Percentiles rank a stretch among this genome's conserved stretches.
Conservation (phyloP, 495 filamentous ascomycete species). For the Neurospora sublineolata region DNA sequence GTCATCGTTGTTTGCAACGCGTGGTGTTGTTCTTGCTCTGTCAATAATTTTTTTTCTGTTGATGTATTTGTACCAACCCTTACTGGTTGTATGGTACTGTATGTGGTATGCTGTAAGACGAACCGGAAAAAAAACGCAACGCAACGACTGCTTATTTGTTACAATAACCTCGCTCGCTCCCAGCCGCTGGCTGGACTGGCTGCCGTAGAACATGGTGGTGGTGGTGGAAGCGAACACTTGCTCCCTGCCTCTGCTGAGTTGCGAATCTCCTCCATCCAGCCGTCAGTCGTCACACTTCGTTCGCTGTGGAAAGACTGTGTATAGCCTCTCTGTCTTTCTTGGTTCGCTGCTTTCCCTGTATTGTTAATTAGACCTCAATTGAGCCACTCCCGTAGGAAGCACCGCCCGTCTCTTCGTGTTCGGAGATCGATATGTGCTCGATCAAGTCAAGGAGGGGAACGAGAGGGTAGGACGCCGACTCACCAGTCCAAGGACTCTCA, state of each 20-base stretch:
- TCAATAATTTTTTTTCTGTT: not conserved
- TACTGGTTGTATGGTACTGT: not conserved
- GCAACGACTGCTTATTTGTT: not conserved
- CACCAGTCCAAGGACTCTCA: not conserved
- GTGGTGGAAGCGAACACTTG: not conserved
- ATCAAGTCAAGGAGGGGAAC: not conserved
- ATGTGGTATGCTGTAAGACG: not conserved
- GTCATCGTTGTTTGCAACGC: not conserved
- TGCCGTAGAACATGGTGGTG: not conserved
- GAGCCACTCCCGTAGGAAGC: not conserved
- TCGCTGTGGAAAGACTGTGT: not conserved
- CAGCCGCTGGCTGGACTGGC: not conserved
- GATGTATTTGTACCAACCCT: not conserved
- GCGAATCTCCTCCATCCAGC: not conserved
- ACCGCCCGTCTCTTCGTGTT: not conserved
- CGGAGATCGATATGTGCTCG: not conserved
- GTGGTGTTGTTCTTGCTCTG: not conserved
- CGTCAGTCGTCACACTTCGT: not conserved
- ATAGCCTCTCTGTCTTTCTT: not conserved
- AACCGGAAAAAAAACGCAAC: not conserved
- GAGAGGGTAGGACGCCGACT: not conserved
- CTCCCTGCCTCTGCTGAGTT: not conserved
- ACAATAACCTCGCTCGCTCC: not conserved
- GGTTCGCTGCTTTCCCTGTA: not conserved
- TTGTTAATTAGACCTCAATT: not conserved